phyloP scores from a whole-genome alignment of 306 rosid species.

The Corylus americana region DNA sequence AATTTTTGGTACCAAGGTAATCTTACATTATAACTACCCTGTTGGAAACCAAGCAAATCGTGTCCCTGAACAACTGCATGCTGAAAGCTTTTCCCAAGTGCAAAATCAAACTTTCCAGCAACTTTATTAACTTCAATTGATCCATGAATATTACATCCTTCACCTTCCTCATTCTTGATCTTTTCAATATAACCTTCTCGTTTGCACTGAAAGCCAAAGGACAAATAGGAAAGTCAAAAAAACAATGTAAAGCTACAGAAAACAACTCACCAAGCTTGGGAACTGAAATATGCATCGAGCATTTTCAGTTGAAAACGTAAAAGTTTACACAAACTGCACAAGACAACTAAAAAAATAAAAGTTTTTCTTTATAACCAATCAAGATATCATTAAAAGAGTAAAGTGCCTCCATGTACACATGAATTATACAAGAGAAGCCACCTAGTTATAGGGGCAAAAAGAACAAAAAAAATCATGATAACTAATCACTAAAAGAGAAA shows the following conservation, averaged over 20 bases:
- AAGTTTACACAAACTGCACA: neutral
- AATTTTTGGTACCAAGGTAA: slow-evolving; percentile 16
- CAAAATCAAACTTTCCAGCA: slow-evolving; percentile 84
- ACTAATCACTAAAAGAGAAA: no score
- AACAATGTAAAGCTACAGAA: slow-evolving; percentile 12
- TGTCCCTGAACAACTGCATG: slow-evolving; percentile 55
- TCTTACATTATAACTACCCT: slow-evolving; percentile 66
- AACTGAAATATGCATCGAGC: neutral
- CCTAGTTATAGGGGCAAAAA: no score
- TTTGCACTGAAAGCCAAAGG: slow-evolving; percentile 63
- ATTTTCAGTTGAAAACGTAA: neutral
- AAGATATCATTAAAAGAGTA: no score
- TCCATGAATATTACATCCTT: slow-evolving; percentile 90
- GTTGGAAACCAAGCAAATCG: slow-evolving; percentile 56
- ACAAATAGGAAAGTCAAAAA: slow-evolving; percentile 24
- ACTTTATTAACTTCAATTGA: slow-evolving; percentile 87
- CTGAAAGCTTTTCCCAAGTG: slow-evolving; percentile 82
- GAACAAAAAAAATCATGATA: no score
- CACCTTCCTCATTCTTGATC: slow-evolving; percentile 89
- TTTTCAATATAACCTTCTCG: slow-evolving; percentile 84
- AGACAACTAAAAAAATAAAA: neutral
- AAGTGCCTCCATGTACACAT: no score
- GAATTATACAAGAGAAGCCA: no score
- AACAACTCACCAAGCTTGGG: neutral
- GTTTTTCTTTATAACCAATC: no score